Conservation (phyloP, 192 early-diverging fungal species). For the Gryganskiella cystojenkinii region DNA sequence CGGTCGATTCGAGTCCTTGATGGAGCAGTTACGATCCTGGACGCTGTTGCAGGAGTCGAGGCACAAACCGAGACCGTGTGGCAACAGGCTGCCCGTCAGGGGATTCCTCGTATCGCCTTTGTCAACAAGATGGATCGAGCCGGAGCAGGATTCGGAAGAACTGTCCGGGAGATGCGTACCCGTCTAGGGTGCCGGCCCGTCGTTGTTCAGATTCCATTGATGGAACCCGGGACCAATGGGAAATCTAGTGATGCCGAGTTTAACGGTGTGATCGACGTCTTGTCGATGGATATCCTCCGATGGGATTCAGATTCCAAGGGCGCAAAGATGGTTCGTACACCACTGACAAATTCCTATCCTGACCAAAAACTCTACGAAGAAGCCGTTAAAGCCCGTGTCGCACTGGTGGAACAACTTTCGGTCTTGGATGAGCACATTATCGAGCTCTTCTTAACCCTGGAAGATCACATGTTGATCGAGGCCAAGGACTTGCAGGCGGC, state of each 20-base stretch:
- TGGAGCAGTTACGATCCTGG: conserved; percentile 91
- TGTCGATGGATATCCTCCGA: conserved; percentile 75
- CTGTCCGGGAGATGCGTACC: conserved; percentile 66
- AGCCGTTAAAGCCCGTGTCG: conserved; percentile 67
- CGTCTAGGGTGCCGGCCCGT: conserved; percentile 73
- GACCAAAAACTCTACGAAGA: conserved; percentile 54
- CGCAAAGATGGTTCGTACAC: conserved; percentile 36
- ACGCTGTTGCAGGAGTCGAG: conserved; percentile 96
- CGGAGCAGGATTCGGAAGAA: conserved; percentile 74
- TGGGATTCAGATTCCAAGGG: conserved; percentile 69
- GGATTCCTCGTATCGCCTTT: conserved; percentile 85
- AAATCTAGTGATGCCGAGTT: conserved; percentile 59
- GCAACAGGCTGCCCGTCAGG: conserved; percentile 86
- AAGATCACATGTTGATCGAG: conserved; percentile 78
- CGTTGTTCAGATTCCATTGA: conserved; percentile 79
- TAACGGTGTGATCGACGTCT: conserved; percentile 76
- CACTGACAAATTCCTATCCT: conserved; percentile 36
- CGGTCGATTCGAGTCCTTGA: conserved; percentile 92
- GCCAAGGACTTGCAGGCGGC: conserved; percentile 69
- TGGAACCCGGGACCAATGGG: conserved; percentile 21
- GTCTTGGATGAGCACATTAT: conserved; percentile 87
- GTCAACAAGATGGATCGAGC: conserved; percentile 97
- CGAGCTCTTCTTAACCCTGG: conserved; percentile 85
- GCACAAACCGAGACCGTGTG: conserved; percentile 98
- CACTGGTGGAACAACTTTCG: conserved; percentile 83